Evolutionary conservation across 2,329 filamentous ascomycete genomes (phyloP).

Genomic region (Sarocladiaceae sp.): DNA sequence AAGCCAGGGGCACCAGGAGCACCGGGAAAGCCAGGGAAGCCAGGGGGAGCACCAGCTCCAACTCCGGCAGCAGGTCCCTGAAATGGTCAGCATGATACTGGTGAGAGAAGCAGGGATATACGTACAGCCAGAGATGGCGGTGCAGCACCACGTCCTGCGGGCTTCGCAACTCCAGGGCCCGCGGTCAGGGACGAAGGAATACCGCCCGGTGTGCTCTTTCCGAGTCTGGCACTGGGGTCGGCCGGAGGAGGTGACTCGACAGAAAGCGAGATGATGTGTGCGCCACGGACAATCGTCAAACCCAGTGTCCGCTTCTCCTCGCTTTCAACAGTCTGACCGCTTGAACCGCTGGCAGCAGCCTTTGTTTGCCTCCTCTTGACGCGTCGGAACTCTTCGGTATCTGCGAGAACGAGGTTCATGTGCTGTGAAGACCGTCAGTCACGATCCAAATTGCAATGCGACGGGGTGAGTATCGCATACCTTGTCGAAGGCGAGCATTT

Average conservation of each 20-base stretch:
- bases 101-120: not conserved
- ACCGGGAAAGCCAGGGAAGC: slow-evolving; percentile 45
- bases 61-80: slow-evolving; percentile 82
- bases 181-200: slow-evolving; percentile 68
- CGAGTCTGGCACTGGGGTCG: slow-evolving; percentile 85
- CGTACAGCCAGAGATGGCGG: slow-evolving; percentile 71
- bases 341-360: slow-evolving; percentile 55
- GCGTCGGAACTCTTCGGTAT: slow-evolving; percentile 95
- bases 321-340: slow-evolving; percentile 70
- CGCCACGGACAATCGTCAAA: slow-evolving; percentile 88
- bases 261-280: slow-evolving; percentile 89
- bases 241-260: slow-evolving; percentile 94
- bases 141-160: slow-evolving; percentile 78
- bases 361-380: slow-evolving; percentile 83
- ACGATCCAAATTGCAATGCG: not conserved
- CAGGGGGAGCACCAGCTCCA: slow-evolving; percentile 64
- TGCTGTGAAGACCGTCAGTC: slow-evolving; percentile 53
- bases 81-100: slow-evolving; percentile 16
- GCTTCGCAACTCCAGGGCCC: slow-evolving; percentile 85
- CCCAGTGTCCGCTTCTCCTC: slow-evolving; percentile 98
- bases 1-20: slow-evolving; percentile 42
- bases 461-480: slow-evolving; percentile 42
- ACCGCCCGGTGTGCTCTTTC: slow-evolving; percentile 67
- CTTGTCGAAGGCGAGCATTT: slow-evolving; percentile 99
- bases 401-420: slow-evolving; percentile 98